Evolutionary conservation across 352 stramenopile species (phyloP).

Genomic region (Elongisporangium prolatum): DNA sequence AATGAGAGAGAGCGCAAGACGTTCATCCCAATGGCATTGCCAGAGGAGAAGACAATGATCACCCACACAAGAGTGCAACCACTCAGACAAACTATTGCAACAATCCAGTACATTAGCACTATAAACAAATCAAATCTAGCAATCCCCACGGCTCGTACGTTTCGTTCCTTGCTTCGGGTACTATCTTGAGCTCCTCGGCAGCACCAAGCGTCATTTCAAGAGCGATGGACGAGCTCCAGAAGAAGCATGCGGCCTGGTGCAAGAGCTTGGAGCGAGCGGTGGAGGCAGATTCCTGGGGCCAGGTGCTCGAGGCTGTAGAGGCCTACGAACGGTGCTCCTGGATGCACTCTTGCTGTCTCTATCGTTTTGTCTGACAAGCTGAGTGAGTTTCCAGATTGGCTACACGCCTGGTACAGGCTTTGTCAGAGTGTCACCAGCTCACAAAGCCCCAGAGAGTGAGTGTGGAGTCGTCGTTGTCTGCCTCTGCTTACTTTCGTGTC

Average conservation of each 20-base stretch:
- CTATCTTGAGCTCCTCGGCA: neutral
- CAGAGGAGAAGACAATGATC: neutral
- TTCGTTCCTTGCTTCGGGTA: neutral
- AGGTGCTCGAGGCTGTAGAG: slow-evolving; percentile 74
- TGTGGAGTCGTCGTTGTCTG: no score
- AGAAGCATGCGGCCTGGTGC: slow-evolving; percentile 51
- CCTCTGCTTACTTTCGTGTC: no score
- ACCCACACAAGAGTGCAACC: no score
- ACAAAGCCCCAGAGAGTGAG: slow-evolving; percentile 34
- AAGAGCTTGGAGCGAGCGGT: slow-evolving; percentile 51
- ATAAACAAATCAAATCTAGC: neutral
- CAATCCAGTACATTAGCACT: neutral
- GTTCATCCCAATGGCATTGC: neutral
- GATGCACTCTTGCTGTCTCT: neutral
- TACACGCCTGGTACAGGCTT: slow-evolving; percentile 24
- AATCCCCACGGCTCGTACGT: neutral
- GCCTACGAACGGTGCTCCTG: slow-evolving; percentile 51
- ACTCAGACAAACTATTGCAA: neutral
- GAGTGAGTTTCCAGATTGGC: slow-evolving; percentile 23
- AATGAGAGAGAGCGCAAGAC: neutral
- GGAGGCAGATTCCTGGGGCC: slow-evolving; percentile 60
- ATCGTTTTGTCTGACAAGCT: neutral
- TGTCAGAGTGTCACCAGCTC: slow-evolving; percentile 38
- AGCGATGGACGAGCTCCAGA: slow-evolving; percentile 39
- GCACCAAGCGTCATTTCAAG: neutral